phyloP scores from a whole-genome alignment of 2,329 filamentous ascomycete genomes.

The Dothistroma septosporum region DNA sequence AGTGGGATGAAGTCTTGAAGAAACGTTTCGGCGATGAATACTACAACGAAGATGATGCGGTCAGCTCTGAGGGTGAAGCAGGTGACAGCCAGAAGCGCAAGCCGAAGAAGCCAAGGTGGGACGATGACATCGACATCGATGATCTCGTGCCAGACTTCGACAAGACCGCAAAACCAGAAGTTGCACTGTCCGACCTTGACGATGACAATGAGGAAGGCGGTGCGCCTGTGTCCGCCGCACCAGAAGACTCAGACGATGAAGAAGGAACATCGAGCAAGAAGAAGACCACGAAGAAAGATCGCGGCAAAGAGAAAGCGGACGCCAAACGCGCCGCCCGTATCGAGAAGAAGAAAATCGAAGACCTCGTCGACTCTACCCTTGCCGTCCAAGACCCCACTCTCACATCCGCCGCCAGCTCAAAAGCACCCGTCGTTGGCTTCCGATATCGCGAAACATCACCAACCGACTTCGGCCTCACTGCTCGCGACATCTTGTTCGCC shows the following conservation, averaged over 20 bases:
- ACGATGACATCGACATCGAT: conserved; percentile 96
- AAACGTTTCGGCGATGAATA: conserved; percentile 86
- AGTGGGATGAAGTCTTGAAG: conserved; percentile 88
- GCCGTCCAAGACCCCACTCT: conserved; percentile 63
- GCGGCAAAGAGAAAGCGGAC: conserved; percentile 44
- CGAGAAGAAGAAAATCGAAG: conserved; percentile 78
- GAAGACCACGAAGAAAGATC: conserved; percentile 40
- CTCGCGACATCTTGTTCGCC: conserved; percentile 86
- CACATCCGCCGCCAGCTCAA: conserved; percentile 41
- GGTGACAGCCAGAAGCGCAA: conserved; percentile 46
- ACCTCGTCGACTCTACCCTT: conserved; percentile 76
- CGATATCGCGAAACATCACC: conserved; percentile 94
- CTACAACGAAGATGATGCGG: conserved; percentile 64
- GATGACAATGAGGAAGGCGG: conserved; percentile 37
- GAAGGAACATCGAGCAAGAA: conserved; percentile 42
- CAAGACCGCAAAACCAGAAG: conserved; percentile 51
- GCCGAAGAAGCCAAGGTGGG: conserved; percentile 83
- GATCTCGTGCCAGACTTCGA: conserved; percentile 85
- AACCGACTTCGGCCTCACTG: conserved; percentile 80
- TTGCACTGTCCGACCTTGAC: conserved; percentile 56
- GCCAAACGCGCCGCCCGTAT: conserved; percentile 70
- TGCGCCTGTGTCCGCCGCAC: conserved; percentile 30
- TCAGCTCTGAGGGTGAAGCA: conserved; percentile 40
- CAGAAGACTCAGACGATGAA: conserved; percentile 42
- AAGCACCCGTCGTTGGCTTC: conserved; percentile 58